These are phyloP conservation scores for Apium graveolens DNA, from an alignment of 129 eudicot genomes.

Conservation along the genomic window DNA sequence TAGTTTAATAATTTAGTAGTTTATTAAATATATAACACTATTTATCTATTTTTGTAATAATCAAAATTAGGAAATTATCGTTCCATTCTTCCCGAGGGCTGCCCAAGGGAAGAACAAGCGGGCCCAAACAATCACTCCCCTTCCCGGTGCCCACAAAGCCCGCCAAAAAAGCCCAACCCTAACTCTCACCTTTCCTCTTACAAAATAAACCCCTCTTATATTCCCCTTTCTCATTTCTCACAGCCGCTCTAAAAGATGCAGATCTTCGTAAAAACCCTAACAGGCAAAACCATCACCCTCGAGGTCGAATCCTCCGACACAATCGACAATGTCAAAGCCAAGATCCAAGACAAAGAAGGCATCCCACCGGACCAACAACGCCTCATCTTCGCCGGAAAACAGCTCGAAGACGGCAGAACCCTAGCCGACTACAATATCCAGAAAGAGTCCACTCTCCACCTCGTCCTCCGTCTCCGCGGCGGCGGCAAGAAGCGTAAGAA, in stretches of 20 bases:
- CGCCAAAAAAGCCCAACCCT: background rate
- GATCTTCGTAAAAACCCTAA: conserved; percentile 76
- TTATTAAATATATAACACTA: too few species aligned
- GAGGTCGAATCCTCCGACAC: conserved; percentile 35
- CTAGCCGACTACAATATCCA: conserved; percentile 53
- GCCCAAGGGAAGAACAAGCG: too few species aligned
- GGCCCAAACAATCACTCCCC: too few species aligned
- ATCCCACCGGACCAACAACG: conserved; percentile 24
- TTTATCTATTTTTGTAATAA: too few species aligned
- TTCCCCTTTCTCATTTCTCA: too few species aligned
- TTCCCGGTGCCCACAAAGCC: too few species aligned
- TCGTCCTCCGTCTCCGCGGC: conserved; percentile 45
- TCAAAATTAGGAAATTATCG: too few species aligned
- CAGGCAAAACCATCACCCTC: conserved; percentile 49
- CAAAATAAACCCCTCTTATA: too few species aligned
- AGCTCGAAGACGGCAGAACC: conserved; percentile 25
- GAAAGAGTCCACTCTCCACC: conserved; percentile 50
- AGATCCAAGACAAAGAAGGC: conserved; percentile 28
- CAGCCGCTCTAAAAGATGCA: conserved; percentile 32
- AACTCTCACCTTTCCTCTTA: too few species aligned
- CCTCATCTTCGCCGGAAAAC: conserved; percentile 23
- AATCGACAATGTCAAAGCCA: conserved; percentile 20
- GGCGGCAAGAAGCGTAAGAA: conserved; percentile 54
- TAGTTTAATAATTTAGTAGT: too few species aligned
- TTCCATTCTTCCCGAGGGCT: too few species aligned